Evolutionary conservation across 495 filamentous ascomycete genomes (phyloP).

Genomic region (Aspergillus ostianus): DNA sequence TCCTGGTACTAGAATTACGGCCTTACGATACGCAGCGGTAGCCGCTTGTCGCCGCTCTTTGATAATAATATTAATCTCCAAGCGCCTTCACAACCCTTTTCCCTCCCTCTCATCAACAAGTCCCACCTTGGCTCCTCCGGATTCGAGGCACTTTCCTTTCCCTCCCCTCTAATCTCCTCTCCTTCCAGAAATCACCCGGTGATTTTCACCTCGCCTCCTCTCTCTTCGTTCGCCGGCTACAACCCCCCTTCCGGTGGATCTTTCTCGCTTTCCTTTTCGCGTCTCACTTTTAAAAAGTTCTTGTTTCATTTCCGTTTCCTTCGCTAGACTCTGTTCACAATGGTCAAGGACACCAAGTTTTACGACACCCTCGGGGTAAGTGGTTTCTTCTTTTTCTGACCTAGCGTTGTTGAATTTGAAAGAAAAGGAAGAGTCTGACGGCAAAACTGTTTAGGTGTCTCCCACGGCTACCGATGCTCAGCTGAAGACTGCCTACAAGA

Average conservation of each 20-base stretch:
- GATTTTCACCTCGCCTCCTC: conserved; percentile 11
- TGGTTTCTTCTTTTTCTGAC: not conserved
- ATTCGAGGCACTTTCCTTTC: conserved; percentile 2
- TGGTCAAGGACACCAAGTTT: conserved; percentile 88
- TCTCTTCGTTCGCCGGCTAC: not conserved
- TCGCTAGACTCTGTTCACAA: conserved; percentile 45
- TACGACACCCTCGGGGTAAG: conserved; percentile 87
- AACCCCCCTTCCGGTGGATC: not conserved
- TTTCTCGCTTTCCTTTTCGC: not conserved
- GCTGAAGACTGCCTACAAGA: conserved; percentile 88
- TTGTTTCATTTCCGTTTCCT: conserved; percentile 17
- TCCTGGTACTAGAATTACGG: conserved; percentile 18
- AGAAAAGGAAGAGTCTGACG: conserved; percentile 20
- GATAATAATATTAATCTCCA: conserved; percentile 5
- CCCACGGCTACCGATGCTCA: conserved; percentile 71
- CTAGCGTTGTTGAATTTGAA: too few relatives aligned
- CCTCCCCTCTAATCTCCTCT: conserved; percentile 1
- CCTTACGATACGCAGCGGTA: conserved; percentile 6
- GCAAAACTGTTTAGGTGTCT: conserved; percentile 56
- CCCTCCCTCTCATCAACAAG: conserved; percentile 17
- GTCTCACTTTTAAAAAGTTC: conserved; percentile 18
- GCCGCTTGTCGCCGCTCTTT: conserved; percentile 17
- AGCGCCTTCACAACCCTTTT: conserved; percentile 17
- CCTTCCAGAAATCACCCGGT: conserved; percentile 8
- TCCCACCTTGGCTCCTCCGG: not conserved